A percentile compares a stretch with the other conserved stretches of the same genome.
These are phyloP conservation scores for Sclerospora graminicola DNA, from an alignment of 352 stramenopile genomes.

Conservation along the genomic window DNA sequence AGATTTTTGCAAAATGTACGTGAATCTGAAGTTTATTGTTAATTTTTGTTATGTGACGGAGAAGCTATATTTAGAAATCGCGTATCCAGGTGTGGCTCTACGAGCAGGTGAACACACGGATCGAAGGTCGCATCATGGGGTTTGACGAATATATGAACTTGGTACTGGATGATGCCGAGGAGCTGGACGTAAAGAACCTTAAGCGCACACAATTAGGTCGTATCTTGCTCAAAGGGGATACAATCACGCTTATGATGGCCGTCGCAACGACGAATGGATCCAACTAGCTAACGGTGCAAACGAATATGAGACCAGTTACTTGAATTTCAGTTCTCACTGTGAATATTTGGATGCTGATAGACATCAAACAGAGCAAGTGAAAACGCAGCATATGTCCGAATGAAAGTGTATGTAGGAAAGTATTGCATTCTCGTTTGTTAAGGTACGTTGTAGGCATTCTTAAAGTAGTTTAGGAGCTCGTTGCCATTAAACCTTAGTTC, in stretches of 20 bases:
- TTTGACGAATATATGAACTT: conserved; percentile 99
- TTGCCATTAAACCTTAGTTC: conserved; percentile 59
- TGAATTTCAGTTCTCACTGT: conserved; percentile 6
- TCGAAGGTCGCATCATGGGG: conserved; percentile 98
- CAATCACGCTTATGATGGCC: conserved; percentile 97
- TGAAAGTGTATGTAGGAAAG: conserved; percentile 12
- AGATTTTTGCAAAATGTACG: conserved; percentile 94
- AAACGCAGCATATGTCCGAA: not conserved
- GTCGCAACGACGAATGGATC: conserved; percentile 36
- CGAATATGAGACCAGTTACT: conserved; percentile 13
- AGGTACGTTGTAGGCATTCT: conserved; percentile 33
- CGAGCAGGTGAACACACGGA: conserved; percentile 96
- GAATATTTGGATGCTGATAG: not conserved
- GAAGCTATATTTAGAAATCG: conserved; percentile 68
- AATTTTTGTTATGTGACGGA: not conserved
- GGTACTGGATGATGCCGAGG: conserved; percentile 96
- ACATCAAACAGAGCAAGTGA: not conserved
- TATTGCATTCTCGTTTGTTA: conserved; percentile 17
- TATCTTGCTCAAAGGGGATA: conserved; percentile 99
- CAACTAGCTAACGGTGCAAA: conserved; percentile 17
- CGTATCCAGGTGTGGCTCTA: conserved; percentile 99
- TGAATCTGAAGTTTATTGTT: not conserved
- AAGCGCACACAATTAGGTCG: conserved; percentile 90
- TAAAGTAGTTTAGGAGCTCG: conserved; percentile 51
- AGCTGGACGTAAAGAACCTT: conserved; percentile 93